phyloP scores from a whole-genome alignment of 345 rosid species.

The Murraya paniculata region DNA sequence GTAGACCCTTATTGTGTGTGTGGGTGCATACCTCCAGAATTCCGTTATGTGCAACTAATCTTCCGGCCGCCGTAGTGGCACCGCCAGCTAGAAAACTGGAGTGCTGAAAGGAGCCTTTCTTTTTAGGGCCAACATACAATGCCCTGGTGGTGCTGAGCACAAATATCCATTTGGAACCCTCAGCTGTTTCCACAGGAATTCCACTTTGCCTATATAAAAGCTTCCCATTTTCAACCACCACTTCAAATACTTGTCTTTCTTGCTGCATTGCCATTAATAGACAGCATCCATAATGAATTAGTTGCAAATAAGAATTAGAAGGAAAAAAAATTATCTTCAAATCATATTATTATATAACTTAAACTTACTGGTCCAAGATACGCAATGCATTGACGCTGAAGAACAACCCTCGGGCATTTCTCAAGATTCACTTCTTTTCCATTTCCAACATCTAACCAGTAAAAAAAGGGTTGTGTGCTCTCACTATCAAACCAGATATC shows the following conservation, averaged over 20 bases:
- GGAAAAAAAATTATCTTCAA: not conserved
- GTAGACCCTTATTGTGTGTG: too few species aligned
- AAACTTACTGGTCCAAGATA: constrained; percentile 65
- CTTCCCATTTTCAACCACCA: constrained; percentile 49
- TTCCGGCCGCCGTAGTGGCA: constrained; percentile 69
- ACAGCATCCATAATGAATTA: not conserved
- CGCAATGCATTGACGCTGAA: constrained; percentile 54
- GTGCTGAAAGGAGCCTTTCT: constrained; percentile 68
- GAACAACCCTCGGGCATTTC: constrained; percentile 42
- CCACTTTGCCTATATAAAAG: constrained; percentile 38
- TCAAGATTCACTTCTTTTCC: constrained; percentile 50
- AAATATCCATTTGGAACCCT: constrained; percentile 65
- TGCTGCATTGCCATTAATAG: constrained; percentile 26
- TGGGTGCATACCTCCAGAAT: constrained; percentile 40
- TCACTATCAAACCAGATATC: constrained; percentile 56
- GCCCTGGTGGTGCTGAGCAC: constrained; percentile 58
- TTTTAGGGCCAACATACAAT: constrained; percentile 61
- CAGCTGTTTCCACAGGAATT: constrained; percentile 31
- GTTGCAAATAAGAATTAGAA: not conserved
- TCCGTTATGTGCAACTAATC: constrained; percentile 54
- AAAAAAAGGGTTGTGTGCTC: constrained; percentile 65
- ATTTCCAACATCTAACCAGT: constrained; percentile 75
- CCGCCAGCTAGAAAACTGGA: constrained; percentile 72
- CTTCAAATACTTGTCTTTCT: constrained; percentile 56
- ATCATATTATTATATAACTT: too few species aligned